Conservation (phyloP, 768 basidiomycete genomes). For the Hygrophoropsis aurantiaca region DNA sequence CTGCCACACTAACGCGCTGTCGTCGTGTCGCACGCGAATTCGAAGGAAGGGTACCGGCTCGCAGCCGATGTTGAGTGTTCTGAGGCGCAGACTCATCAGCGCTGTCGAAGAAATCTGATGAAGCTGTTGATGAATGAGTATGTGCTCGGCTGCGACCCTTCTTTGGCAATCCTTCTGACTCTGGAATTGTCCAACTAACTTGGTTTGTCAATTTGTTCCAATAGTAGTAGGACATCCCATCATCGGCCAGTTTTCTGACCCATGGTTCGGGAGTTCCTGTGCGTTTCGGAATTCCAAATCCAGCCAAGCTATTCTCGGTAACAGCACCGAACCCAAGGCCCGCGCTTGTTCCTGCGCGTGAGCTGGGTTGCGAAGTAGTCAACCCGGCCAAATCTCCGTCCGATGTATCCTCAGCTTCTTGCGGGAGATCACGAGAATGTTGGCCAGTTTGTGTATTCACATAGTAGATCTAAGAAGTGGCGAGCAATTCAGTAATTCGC, state of each 20-base stretch:
- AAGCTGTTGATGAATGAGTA: conserved; percentile 33
- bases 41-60: conserved; percentile 35
- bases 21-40: conserved; percentile 23
- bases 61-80: conserved; percentile 24
- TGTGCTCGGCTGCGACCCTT: conserved; percentile 32
- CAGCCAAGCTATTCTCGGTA: conserved; percentile 40
- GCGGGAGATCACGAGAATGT: conserved; percentile 81
- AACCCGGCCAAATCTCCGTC: conserved; percentile 64
- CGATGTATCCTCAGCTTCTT: conserved; percentile 63
- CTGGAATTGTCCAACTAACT: conserved; percentile 70
- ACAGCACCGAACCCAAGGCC: conserved; percentile 46
- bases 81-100: conserved; percentile 18
- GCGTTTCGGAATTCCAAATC: conserved; percentile 60
- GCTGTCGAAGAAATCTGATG: conserved; percentile 22
- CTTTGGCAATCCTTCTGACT: conserved; percentile 28
- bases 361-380: conserved; percentile 51
- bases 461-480: conserved; percentile 79
- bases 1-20: conserved; percentile 30
- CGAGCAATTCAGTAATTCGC: neutral
- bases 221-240: conserved; percentile 80
- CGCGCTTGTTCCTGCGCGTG: conserved; percentile 54
- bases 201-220: conserved; percentile 68
- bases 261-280: conserved; percentile 78
- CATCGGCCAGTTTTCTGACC: conserved; percentile 77
- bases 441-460: conserved; percentile 87